Conservation (phyloP, 768 basidiomycete species). For the Mycena belliarum region DNA sequence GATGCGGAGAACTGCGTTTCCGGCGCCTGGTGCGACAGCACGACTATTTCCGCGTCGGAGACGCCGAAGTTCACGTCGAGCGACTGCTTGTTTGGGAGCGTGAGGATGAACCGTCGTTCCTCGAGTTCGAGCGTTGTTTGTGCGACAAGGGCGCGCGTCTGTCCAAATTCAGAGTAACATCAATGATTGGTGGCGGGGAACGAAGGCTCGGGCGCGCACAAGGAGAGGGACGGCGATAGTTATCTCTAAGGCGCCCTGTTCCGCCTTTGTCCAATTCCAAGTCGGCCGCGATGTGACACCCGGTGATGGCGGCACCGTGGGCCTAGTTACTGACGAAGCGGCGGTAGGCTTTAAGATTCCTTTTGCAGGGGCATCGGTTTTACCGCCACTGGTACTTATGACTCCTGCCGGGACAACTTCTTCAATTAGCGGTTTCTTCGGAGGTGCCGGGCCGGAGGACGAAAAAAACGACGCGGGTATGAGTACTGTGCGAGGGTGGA, state of each 20-base stretch:
- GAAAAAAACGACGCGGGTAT: constrained; percentile 45
- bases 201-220: constrained; percentile 41
- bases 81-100: constrained; percentile 42
- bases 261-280: constrained; percentile 57
- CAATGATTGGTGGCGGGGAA: background rate
- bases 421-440: constrained; percentile 48
- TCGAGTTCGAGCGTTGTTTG: constrained; percentile 66
- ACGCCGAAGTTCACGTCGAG: constrained; percentile 62
- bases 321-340: background rate
- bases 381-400: background rate
- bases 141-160: constrained; percentile 51
- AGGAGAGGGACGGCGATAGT: constrained; percentile 55
- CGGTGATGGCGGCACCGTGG: constrained; percentile 15
- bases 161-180: background rate
- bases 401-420: constrained; percentile 27
- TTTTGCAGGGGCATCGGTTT: constrained; percentile 17
- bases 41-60: constrained; percentile 54
- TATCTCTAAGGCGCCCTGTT: constrained; percentile 44
- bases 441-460: constrained; percentile 6
- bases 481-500: constrained; percentile 54
- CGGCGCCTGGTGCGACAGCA: constrained; percentile 20
- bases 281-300: constrained; percentile 29
- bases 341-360: constrained; percentile 40
- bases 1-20: too few species aligned
- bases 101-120: constrained; percentile 54